Base-by-base conservation (phyloP, 2,329 filamentous ascomycete species). In the Sphaerulina musiva region DNA sequence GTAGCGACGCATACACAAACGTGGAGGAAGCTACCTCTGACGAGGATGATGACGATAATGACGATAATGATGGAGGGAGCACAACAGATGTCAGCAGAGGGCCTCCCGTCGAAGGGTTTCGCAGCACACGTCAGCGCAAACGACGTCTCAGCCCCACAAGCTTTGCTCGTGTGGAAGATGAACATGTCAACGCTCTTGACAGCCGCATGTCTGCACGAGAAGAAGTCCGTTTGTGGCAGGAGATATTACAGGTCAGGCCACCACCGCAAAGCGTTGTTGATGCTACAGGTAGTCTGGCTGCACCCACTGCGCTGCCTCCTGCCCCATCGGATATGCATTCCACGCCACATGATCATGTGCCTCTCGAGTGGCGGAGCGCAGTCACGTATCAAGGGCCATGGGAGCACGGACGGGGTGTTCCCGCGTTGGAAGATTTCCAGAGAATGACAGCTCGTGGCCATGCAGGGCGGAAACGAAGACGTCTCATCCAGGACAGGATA, bases 1-100 rank as follows among this genome's bases (percentile, higher is more conserved):
- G 57, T 26, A 57, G 59, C 23, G 60, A 60, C 1, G 48, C 54
- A 14, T 58, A 56, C 42, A 61, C 56, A 11, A 45, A 51, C n/a
- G 46, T 20, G 8, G 42, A 8, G 11, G 42, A 12, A n/a, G 20
- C 8, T 20, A 26, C 17, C 4, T 23, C 42, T 11, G 42, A 10
- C 29, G 23, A 23, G 2, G 20, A 20, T 20, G 20, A 20, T 20
- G 20, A 20, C 3, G 20, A 20, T 20, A 3, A 20, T 20, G 20
- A 20, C 12, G 42, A 20, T 20, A 4, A 10, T 44, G 23, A 23
- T 26, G 42, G 12, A 44, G 42, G 31, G 3, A 7, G 20, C 5
- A 9, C 9, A 2, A 9, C 20, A 3, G 5, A 29, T 6, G 42
- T 8, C 42, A 44, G 23, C 14, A 42, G 40, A 42, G 14, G 2